Evolutionary conservation across 192 early-diverging fungal genomes (phyloP), one percentile per base, ranked within the genome.

Genomic region (Podila verticillata): DNA sequence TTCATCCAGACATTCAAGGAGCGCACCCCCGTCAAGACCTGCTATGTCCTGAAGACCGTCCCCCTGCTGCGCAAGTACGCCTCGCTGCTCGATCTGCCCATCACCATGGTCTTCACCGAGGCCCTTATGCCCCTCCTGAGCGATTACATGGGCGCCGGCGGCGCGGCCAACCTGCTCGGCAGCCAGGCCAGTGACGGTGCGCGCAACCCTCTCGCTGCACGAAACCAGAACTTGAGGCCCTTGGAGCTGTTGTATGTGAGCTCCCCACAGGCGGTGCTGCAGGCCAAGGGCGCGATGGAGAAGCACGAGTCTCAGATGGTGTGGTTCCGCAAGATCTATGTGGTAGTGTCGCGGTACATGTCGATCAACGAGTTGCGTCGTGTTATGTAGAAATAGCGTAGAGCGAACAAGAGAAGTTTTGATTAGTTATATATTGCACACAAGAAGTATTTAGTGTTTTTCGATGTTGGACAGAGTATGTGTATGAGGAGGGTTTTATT

Each of bases 241-340:
- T 30, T 63, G 36, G 77, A 80, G n/a, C 39, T 90, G 44, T 47
- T 91, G 75, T 89, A 87, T 81, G 80, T 95, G 5, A 87, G 93
- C 28, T 84, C 91, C 13, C 84, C 91, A 19, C 56, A 49, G 31
- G 88, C 88, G 7, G 87, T 91, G 57, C 66, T 83, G 12, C 70
- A 77, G 71, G 89, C 88, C 4, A 85, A 90, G 48, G 69, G 82
- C 57, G 95, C 93, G 4, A 97, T 97, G 94, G 82, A 86, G 34
- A 82, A 90, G 74, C 97, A 98, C 63, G 83, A 88, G 67, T 92
- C 88, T 54, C 97, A 98, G 87, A 75, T 97, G 83, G 93, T 96
- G 13, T 98, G 97, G 97, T 98, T 98, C 82, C 81, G 97, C 24
- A 90, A 92, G 84, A 72, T 96, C 36, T 97, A 96, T 80, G 85